These are phyloP conservation scores for Heliocybe sulcata DNA, from an alignment of 1,284 basidiomycete species.

Conservation along the genomic window DNA sequence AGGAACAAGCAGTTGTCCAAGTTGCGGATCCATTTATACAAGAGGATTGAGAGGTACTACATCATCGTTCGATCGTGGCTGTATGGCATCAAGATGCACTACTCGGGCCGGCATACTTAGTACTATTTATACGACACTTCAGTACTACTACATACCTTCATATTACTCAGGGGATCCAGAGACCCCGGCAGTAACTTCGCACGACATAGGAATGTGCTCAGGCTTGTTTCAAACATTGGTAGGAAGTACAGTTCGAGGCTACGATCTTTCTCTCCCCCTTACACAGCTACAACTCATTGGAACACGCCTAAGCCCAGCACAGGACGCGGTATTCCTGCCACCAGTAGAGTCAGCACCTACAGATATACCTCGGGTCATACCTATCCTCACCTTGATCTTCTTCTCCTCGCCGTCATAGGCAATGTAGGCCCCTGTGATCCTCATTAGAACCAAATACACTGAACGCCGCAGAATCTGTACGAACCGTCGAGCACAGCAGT, in stretches of 20 bases:
- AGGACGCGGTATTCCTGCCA: slow-evolving; percentile 35
- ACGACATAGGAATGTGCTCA: too few species aligned
- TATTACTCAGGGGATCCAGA: too few species aligned
- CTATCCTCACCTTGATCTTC: slow-evolving; percentile 29
- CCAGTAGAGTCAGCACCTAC: neutral
- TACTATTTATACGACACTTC: too few species aligned
- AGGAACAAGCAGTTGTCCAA: too few species aligned
- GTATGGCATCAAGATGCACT: too few species aligned
- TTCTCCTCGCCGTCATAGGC: slow-evolving; percentile 44
- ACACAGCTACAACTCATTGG: neutral
- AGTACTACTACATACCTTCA: too few species aligned
- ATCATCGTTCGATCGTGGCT: too few species aligned
- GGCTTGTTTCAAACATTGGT: too few species aligned
- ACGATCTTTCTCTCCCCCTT: neutral
- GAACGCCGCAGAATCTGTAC: slow-evolving; percentile 10
- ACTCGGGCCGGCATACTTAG: too few species aligned
- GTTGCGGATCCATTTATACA: too few species aligned
- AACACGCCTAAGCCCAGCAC: slow-evolving; percentile 24
- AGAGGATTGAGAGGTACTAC: too few species aligned
- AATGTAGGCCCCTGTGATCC: slow-evolving; percentile 37
- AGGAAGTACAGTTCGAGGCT: neutral
- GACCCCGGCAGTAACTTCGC: too few species aligned
- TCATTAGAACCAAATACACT: slow-evolving; percentile 2
- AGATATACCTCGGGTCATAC: neutral
- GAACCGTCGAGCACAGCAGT: slow-evolving; percentile 45